Percentiles rank a stretch among this genome's conserved stretches.
phyloP scores from a whole-genome alignment of 371 early-diverging fungal species.

The Syncephalastrum sp. region DNA sequence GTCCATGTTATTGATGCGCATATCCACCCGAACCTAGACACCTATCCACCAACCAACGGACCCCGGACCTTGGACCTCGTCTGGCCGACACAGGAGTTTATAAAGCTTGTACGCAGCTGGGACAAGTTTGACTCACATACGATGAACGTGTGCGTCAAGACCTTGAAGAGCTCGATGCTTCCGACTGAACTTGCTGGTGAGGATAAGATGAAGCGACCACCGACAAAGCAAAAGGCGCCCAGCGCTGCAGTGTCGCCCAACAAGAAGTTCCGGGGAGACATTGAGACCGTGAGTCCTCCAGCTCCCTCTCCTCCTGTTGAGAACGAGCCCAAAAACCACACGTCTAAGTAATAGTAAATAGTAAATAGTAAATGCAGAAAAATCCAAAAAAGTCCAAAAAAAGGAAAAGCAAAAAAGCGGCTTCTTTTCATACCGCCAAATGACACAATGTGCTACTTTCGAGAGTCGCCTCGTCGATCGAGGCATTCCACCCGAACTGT shows the following conservation, averaged over 20 bases:
- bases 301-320: too few species aligned
- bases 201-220: conserved; percentile 39
- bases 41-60: not conserved
- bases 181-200: conserved; percentile 47
- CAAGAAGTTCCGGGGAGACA: conserved; percentile 3
- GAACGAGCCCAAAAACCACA: too few species aligned
- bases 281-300: too few species aligned
- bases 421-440: conserved; percentile 4
- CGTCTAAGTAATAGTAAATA: too few species aligned
- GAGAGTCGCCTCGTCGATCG: conserved; percentile 6
- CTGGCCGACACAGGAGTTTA: conserved; percentile 82
- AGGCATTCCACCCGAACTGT: conserved; percentile 13
- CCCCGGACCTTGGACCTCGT: conserved; percentile 65
- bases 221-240: conserved; percentile 12
- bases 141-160: conserved; percentile 71
- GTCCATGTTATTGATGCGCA: conserved; percentile 2
- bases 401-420: conserved; percentile 3
- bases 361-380: not conserved
- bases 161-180: conserved; percentile 59
- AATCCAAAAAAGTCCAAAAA: conserved; percentile 1
- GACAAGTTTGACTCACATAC: conserved; percentile 67
- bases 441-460: conserved; percentile 4
- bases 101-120: conserved; percentile 75
- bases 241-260: too few species aligned
- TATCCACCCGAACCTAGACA: too few species aligned